These are phyloP conservation scores for Termitomyces sp. DNA, from an alignment of 768 basidiomycete genomes.

Conservation along the genomic window DNA sequence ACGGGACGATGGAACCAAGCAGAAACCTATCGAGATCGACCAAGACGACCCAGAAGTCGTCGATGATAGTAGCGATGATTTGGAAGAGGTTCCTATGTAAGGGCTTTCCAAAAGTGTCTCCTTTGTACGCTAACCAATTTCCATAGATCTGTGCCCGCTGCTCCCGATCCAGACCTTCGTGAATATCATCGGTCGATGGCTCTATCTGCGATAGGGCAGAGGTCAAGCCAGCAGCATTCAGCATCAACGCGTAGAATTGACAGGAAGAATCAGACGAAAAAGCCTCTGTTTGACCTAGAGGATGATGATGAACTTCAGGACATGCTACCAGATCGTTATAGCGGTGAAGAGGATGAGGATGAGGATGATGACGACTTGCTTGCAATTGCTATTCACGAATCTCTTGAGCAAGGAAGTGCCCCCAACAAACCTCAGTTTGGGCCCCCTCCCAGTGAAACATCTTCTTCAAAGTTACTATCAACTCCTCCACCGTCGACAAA, in stretches of 20 bases:
- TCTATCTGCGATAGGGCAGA: constrained; percentile 51
- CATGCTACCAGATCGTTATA: neutral
- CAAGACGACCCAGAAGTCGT: constrained; percentile 40
- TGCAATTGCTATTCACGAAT: constrained; percentile 59
- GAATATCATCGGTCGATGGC: constrained; percentile 61
- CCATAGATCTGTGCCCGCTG: constrained; percentile 29
- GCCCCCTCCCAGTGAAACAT: constrained; percentile 3
- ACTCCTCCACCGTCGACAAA: neutral
- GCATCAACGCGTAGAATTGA: constrained; percentile 26
- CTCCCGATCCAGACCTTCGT: constrained; percentile 58
- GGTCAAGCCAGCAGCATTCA: constrained; percentile 37
- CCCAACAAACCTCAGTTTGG: neutral
- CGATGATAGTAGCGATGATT: constrained; percentile 52
- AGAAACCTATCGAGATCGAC: constrained; percentile 87
- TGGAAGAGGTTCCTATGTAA: constrained; percentile 81
- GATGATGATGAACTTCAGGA: constrained; percentile 38
- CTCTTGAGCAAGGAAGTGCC: constrained; percentile 37
- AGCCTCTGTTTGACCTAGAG: constrained; percentile 51
- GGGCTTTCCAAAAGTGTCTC: constrained; percentile 18
- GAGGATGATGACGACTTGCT: constrained; percentile 53
- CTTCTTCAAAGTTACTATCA: constrained; percentile 6
- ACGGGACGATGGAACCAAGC: constrained; percentile 77
- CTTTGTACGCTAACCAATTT: neutral
- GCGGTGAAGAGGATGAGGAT: constrained; percentile 39
- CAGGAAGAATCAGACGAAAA: constrained; percentile 29